Conservation (phyloP, 805 yeast genomes). For the Danielia reshetovae region DNA sequence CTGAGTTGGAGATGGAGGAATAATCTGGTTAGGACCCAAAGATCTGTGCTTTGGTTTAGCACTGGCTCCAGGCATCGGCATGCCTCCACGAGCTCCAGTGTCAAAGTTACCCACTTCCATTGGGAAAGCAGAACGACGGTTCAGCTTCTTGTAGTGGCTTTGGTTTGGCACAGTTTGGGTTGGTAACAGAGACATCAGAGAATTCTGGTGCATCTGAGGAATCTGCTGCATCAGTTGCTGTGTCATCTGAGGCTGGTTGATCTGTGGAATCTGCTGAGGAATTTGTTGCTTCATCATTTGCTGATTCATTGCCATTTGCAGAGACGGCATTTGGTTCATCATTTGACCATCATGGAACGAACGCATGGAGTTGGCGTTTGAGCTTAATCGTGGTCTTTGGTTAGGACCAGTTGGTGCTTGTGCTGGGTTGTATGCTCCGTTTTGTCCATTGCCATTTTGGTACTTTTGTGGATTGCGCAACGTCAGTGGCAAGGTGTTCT, state of each 20-base stretch:
- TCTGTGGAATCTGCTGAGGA: conserved; percentile 6
- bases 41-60: conserved; percentile 12
- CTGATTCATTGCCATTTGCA: too few species aligned
- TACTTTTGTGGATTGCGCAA: conserved; percentile 21
- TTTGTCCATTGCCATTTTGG: conserved; percentile 13
- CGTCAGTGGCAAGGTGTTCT: conserved; percentile 22
- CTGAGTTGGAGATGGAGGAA: conserved; percentile 1
- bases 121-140: conserved; percentile 35
- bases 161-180: conserved; percentile 6
- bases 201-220: conserved; percentile 1
- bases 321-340: conserved; percentile 4
- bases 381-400: conserved; percentile 11
- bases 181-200: background rate
- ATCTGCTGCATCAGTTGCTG: conserved; percentile 18
- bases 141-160: conserved; percentile 26
- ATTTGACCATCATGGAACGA: conserved; percentile 10
- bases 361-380: conserved; percentile 12
- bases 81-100: conserved; percentile 45
- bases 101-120: conserved; percentile 23
- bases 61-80: conserved; percentile 34
- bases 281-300: conserved; percentile 4
- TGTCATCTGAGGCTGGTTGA: conserved; percentile 1
- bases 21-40: conserved; percentile 2
- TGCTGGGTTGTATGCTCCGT: background rate
- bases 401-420: too few species aligned